Conservation (phyloP, 257 asterid genomes). For the Jasminum sambac region DNA sequence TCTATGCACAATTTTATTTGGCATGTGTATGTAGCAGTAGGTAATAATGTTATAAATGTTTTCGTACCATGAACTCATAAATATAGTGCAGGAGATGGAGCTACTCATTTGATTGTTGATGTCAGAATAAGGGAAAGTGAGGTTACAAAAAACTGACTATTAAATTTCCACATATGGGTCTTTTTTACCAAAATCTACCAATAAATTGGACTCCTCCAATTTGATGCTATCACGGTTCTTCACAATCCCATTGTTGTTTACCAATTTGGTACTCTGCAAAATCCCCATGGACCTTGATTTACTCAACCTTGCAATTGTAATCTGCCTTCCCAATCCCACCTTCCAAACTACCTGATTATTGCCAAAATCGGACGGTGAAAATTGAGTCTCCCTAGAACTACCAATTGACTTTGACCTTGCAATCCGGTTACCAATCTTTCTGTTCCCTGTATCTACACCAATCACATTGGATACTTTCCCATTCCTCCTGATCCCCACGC, state of each 20-base stretch:
- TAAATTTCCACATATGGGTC: neutral
- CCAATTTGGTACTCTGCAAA: constrained; percentile 40
- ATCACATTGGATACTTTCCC: constrained; percentile 59
- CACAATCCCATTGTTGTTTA: constrained; percentile 24
- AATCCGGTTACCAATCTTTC: constrained; percentile 34
- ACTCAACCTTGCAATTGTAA: constrained; percentile 49
- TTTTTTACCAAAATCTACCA: constrained; percentile 34
- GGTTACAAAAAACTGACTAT: neutral
- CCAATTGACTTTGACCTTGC: constrained; percentile 70
- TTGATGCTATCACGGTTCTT: constrained; percentile 30
- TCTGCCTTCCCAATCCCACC: constrained; percentile 52
- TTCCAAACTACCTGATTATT: constrained; percentile 14
- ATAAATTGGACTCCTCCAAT: constrained; percentile 50
- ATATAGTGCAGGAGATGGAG: neutral
- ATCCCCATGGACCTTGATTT: constrained; percentile 77
- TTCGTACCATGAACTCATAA: no score
- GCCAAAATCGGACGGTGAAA: constrained; percentile 35
- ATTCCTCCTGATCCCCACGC: constrained; percentile 44
- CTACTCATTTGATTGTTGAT: neutral
- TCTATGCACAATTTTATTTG: no score
- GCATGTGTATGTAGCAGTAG: no score
- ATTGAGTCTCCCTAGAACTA: constrained; percentile 48
- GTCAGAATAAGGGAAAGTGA: neutral
- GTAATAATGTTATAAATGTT: no score
- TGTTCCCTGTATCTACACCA: constrained; percentile 20